These are phyloP conservation scores for Dianthus caryophyllus DNA, from an alignment of 148 eudicot species.

Conservation along the genomic window DNA sequence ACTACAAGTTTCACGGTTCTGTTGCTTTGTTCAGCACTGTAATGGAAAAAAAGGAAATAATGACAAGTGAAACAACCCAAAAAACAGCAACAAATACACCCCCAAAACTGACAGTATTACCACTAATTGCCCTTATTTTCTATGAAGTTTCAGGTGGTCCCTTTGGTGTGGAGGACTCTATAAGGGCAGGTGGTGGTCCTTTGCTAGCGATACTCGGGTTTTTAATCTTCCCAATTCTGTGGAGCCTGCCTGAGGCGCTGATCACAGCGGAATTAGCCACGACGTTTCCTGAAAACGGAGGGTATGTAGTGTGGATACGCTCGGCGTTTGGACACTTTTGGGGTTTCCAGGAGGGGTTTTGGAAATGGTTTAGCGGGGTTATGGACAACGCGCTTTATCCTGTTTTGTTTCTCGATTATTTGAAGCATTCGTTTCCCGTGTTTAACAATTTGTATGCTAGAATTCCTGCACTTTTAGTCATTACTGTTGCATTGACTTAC, in stretches of 20 bases:
- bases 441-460: constrained; percentile 31
- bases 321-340: constrained; percentile 78
- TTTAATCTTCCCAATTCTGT: constrained; percentile 63
- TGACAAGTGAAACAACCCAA: not conserved
- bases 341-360: constrained; percentile 77
- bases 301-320: constrained; percentile 72
- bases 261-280: constrained; percentile 76
- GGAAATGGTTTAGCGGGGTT: constrained; percentile 86
- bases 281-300: constrained; percentile 68
- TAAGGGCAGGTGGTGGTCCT: constrained; percentile 59
- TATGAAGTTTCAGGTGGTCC: constrained; percentile 88
- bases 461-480: constrained; percentile 51
- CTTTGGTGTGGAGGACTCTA: constrained; percentile 70
- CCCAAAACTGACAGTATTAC: constrained; percentile 53
- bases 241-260: constrained; percentile 84
- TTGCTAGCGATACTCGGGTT: constrained; percentile 59
- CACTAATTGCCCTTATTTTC: constrained; percentile 63
- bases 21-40: too few species aligned
- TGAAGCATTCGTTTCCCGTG: constrained; percentile 60
- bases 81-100: constrained; percentile 21
- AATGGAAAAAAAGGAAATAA: not conserved
- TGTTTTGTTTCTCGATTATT: constrained; percentile 65
- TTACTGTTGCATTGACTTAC: constrained; percentile 56
- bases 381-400: constrained; percentile 84
- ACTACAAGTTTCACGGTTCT: not conserved